A percentile compares a stretch with the other conserved stretches of the same genome.
These are phyloP conservation scores for Diaporthe helianthi DNA, from an alignment of 2,329 filamentous ascomycete genomes.

Conservation along the genomic window DNA sequence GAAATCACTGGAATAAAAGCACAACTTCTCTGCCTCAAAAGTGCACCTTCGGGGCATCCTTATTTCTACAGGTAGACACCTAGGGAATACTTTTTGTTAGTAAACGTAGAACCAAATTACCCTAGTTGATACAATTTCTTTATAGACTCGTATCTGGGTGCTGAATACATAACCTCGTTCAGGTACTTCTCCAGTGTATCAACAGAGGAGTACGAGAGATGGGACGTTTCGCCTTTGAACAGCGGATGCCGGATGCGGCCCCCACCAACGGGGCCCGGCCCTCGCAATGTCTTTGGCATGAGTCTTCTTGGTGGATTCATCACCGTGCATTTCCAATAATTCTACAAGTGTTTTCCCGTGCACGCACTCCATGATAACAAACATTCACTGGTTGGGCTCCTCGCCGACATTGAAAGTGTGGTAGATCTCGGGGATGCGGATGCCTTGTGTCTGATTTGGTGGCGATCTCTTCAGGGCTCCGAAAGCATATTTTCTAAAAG, in stretches of 20 bases:
- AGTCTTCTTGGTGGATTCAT: neutral
- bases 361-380: slow-evolving; percentile 2
- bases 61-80: neutral
- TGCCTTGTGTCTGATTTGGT: neutral
- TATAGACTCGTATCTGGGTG: too few relatives aligned
- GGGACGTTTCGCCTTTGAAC: neutral
- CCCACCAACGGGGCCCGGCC: slow-evolving; percentile 17
- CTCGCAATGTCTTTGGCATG: neutral
- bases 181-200: neutral
- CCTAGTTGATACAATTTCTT: too few relatives aligned
- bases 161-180: too few relatives aligned
- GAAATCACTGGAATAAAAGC: slow-evolving; percentile 14
- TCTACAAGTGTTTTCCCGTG: neutral
- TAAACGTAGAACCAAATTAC: too few relatives aligned
- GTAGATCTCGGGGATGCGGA: neutral
- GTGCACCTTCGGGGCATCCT: neutral
- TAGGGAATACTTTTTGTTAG: neutral
- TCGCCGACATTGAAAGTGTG: neutral
- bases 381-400: neutral
- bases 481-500: too few relatives aligned
- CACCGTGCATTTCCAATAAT: neutral
- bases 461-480: neutral
- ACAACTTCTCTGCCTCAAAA: slow-evolving; percentile 1
- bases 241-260: slow-evolving; percentile 6
- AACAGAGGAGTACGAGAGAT: neutral